Evolutionary conservation across 306 rosid genomes (phyloP), one percentile per base, ranked within the genome.

Genomic region (Prunus salicina): DNA sequence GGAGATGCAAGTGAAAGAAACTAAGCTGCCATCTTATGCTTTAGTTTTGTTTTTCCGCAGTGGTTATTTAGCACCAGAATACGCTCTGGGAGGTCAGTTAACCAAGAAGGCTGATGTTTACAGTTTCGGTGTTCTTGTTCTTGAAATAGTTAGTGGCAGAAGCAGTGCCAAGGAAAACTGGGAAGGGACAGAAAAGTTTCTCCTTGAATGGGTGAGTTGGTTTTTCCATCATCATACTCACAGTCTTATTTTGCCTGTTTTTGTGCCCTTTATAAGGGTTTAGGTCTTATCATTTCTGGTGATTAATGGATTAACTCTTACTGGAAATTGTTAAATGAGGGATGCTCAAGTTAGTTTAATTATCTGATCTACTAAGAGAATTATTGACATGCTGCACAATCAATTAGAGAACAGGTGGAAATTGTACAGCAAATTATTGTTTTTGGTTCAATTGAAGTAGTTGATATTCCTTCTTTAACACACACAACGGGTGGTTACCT

Each of bases 21-120:
- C 2, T 19, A 22, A 22, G 61, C 69, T 69, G 55, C 53, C 69
- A 28, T 74, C 22, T 76, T 18, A 9, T 72, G 74, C 52, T 78
- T 83, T 77, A 70, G 65, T 78, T 74, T 82, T 63, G 20, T 71
- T 85, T 18, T 64, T 75, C 1, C 9, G 56, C 88, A 96, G 99
- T 14, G 99, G 99, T 61, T 96, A 96, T 84, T 86, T 96, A 74
- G 99, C 99, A 69, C 99, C 99, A 0, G 99, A 96, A 79, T 96
- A 96, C 88, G 98, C 97, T 51, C 53, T 96, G 77, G 98, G 96
- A 51, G 99, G 99, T 64, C 99, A 87, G 76, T 81, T 96, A 81
- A 96, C 99, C 43, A 51, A 78, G 89, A 96, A 86, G 79, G 99
- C 99, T 5, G 98, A 96, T 79, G 84, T 93, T 32, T 96, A 88